Base-by-base conservation (phyloP, 106 monocot genomes). In the Allium cepa region DNA sequence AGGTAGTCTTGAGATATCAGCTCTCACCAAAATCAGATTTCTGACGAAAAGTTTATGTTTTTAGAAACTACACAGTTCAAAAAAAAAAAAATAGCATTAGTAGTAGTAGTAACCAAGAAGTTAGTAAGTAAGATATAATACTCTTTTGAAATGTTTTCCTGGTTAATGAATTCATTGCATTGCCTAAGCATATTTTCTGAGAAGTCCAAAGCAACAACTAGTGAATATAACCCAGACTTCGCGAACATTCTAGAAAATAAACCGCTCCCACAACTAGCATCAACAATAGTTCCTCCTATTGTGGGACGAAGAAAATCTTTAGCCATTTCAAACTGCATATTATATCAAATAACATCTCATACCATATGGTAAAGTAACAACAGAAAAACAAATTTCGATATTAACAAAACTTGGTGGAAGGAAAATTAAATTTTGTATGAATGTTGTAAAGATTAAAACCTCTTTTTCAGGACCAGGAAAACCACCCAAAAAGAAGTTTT, bases 191-290 rank as follows among this genome's bases (percentile, higher is more conserved):
- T 97, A 73, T 92, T 97, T 64, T 97, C 86, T 50, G 96, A 97
- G 74, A 86, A 97, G 66, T 97, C 96, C 71, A 92, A 67, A 57
- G 96, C 96, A 69, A 92, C 59, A 67, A 97, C 88, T 77, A 72
- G 82, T 46, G 88, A 87, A 79, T 86, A 97, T 63, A 97, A 16
- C 64, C 75, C 72, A 69, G 88, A 88, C 67, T 77, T 88, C 17
- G 67, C 88, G 80, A 97, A 97, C 66, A 87, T 64, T 69, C 96
- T 84, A 52, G 96, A 92, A 70, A 97, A 92, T 46, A 97, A 72
- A 47, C 96, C 96, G 72, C 91, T 97, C 18, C 92, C 96, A 68
- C 96, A 97, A 50, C 96, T 97, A 45, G 96, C 96, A 86, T 97
- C 96, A 57, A 97, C n/a, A 46, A 97, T 75, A 27, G 84, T 84